Conservation (phyloP, 495 filamentous ascomycete genomes). For the Penicillium coffeae region DNA sequence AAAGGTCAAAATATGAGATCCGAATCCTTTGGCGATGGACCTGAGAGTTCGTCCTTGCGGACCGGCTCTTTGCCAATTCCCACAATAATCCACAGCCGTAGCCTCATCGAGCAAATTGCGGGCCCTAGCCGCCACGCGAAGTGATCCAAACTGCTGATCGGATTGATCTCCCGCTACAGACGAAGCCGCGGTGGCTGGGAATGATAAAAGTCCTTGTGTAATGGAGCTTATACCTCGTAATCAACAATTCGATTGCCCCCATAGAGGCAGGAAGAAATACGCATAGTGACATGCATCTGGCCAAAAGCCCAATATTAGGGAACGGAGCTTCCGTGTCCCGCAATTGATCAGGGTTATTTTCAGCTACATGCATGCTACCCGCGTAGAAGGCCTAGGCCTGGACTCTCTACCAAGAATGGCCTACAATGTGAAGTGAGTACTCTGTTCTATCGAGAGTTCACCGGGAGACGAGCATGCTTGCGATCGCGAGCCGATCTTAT, state of each 20-base stretch:
- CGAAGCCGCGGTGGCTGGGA: constrained; percentile 2
- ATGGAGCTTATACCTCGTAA: not conserved
- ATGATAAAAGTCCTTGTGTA: not conserved
- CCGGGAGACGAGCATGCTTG: not conserved
- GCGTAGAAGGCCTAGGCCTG: too few relatives aligned
- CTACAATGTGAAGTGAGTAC: too few relatives aligned
- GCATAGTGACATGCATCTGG: too few relatives aligned
- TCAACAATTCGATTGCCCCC: not conserved
- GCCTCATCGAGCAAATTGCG: not conserved
- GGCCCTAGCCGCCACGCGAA: not conserved
- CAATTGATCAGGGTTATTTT: not conserved
- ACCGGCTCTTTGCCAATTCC: not conserved
- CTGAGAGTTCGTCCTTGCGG: not conserved
- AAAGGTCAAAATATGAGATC: not conserved
- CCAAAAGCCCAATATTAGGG: not conserved
- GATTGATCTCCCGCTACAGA: not conserved
- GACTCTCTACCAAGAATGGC: too few relatives aligned
- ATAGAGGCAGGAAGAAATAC: not conserved
- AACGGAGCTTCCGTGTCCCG: not conserved
- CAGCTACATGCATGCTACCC: too few relatives aligned
- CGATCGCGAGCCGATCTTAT: constrained; percentile 3
- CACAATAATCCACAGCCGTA: not conserved
- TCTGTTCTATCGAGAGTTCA: too few relatives aligned
- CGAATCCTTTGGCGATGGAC: not conserved
- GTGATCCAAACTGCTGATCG: not conserved